Percentiles rank a stretch among this genome's conserved stretches.
Evolutionary conservation across 306 rosid species (phyloP).

Genomic region (Cucurbita pepo): DNA sequence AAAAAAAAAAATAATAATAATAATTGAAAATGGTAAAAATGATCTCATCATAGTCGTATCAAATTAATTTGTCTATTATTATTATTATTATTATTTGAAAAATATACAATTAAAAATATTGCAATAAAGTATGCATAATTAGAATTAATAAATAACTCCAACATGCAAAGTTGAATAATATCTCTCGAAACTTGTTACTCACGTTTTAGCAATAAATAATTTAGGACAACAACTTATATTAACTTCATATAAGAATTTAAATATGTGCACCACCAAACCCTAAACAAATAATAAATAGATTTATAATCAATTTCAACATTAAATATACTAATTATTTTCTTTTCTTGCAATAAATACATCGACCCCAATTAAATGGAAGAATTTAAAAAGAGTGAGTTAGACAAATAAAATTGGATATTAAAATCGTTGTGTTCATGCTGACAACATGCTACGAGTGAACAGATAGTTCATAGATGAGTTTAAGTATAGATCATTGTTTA

Average conservation of each 20-base stretch:
- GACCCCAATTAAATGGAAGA: not conserved
- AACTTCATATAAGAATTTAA: not conserved
- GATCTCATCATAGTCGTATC: too few relatives aligned
- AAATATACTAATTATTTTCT: not conserved
- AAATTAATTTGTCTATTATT: too few relatives aligned
- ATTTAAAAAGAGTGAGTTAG: not conserved
- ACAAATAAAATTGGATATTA: not conserved
- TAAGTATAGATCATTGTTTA: too few relatives aligned
- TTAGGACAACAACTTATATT: not conserved
- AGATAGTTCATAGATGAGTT: too few relatives aligned
- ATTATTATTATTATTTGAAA: too few relatives aligned
- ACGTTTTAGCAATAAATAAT: not conserved
- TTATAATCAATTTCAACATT: not conserved
- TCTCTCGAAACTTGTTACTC: not conserved
- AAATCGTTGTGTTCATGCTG: not conserved
- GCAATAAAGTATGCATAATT: too few relatives aligned
- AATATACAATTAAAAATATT: too few relatives aligned
- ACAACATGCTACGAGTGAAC: too few relatives aligned
- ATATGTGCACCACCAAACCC: not conserved
- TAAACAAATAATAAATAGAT: not conserved
- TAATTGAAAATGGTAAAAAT: too few relatives aligned
- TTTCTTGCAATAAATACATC: not conserved
- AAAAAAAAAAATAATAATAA: too few relatives aligned
- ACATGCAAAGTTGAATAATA: too few relatives aligned
- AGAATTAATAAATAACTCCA: not conserved